phyloP scores from a whole-genome alignment of 352 stramenopile genomes.

The Phytopythium mirpurense region DNA sequence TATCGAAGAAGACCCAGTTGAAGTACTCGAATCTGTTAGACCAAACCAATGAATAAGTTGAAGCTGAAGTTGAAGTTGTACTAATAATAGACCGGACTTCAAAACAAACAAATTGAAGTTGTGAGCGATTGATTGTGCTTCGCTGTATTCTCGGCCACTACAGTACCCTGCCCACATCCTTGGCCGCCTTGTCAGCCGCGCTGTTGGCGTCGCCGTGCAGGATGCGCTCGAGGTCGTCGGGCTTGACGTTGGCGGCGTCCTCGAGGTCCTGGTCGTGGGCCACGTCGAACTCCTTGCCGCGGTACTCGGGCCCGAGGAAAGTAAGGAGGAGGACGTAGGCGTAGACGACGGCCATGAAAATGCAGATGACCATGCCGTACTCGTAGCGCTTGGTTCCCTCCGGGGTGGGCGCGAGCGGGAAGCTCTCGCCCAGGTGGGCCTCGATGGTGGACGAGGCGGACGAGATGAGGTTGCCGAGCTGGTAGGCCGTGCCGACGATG shows the following conservation, averaged over 20 bases:
- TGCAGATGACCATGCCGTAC: constrained; percentile 46
- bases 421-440: constrained; percentile 34
- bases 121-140: no score
- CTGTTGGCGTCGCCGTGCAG: constrained; percentile 12
- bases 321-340: constrained; percentile 39
- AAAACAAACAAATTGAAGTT: no score
- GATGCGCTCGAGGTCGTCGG: constrained; percentile 28
- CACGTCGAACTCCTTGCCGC: constrained; percentile 47
- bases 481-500: constrained; percentile 41
- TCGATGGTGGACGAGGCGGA: constrained; percentile 51
- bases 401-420: constrained; percentile 25
- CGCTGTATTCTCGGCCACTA: no score
- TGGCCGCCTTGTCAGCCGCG: constrained; percentile 20
- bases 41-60: no score
- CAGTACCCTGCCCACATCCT: no score
- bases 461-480: constrained; percentile 53
- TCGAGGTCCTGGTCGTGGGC: constrained; percentile 33
- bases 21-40: no score
- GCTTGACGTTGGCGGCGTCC: constrained; percentile 21
- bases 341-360: constrained; percentile 43
- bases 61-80: no score
- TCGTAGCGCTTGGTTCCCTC: constrained; percentile 28
- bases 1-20: no score
- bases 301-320: constrained; percentile 38
- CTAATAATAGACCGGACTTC: no score